phyloP scores from a whole-genome alignment of 2,329 filamentous ascomycete species.

The Beauveria rudraprayagi region DNA sequence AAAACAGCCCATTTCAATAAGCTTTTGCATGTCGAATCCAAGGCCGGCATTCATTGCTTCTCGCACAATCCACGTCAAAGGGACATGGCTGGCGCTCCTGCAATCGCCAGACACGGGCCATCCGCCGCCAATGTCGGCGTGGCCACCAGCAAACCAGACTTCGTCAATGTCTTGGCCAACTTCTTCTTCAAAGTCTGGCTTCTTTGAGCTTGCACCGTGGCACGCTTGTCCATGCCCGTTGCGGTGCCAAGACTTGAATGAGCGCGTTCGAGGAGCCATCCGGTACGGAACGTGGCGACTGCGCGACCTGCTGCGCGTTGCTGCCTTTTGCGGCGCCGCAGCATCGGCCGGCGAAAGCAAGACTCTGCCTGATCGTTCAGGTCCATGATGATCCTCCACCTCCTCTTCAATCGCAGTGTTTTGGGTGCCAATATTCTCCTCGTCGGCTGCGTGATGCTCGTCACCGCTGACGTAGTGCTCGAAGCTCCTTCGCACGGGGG shows the following conservation, averaged over 20 bases:
- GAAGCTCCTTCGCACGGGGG: constrained; percentile 15
- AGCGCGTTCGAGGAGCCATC: constrained; percentile 23
- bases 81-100: constrained; percentile 60
- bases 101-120: constrained; percentile 52
- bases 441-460: background rate
- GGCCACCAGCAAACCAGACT: constrained; percentile 72
- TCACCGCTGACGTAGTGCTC: constrained; percentile 4
- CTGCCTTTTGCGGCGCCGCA: constrained; percentile 6
- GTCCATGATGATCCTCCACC: background rate
- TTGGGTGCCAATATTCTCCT: background rate
- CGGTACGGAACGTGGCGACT: constrained; percentile 33
- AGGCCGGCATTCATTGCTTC: constrained; percentile 56
- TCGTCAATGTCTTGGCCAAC: constrained; percentile 66
- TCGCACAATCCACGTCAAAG: constrained; percentile 62
- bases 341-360: constrained; percentile 3
- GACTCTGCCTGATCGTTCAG: background rate
- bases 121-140: constrained; percentile 72
- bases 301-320: background rate
- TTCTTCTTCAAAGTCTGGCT: constrained; percentile 19
- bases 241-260: background rate
- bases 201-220: constrained; percentile 13
- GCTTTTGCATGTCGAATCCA: constrained; percentile 59
- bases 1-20: constrained; percentile 57
- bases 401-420: background rate
- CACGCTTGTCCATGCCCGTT: background rate